Evolutionary conservation across 306 rosid species (phyloP).

Genomic region (Malus asiatica): DNA sequence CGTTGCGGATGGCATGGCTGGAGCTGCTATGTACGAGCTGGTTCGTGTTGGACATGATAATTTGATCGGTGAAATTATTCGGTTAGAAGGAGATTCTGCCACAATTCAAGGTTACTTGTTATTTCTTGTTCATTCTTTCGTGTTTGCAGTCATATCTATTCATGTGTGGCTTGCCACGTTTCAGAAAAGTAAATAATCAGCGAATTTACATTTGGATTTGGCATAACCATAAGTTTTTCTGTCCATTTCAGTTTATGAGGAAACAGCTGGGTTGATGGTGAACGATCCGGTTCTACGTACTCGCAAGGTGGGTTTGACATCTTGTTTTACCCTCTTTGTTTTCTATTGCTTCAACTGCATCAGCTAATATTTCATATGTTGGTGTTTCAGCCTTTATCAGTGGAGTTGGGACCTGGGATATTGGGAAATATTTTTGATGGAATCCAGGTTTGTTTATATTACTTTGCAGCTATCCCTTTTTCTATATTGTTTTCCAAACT

Average conservation of each 20-base stretch:
- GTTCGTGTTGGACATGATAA: constrained; percentile 94
- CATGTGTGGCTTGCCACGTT: background rate
- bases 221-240: background rate
- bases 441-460: constrained; percentile 68
- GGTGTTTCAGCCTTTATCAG: constrained; percentile 82
- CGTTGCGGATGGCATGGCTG: constrained; percentile 97
- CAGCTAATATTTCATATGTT: constrained; percentile 18
- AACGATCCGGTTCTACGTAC: constrained; percentile 95
- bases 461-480: constrained; percentile 3
- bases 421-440: constrained; percentile 97
- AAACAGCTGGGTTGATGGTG: constrained; percentile 91
- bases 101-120: constrained; percentile 77
- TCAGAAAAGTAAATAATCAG: background rate
- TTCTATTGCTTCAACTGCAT: constrained; percentile 7
- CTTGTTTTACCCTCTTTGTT: background rate
- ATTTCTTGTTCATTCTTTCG: background rate
- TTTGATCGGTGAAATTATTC: constrained; percentile 95
- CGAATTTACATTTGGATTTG: background rate
- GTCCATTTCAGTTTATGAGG: constrained; percentile 79
- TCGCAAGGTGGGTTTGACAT: constrained; percentile 54
- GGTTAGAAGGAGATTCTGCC: constrained; percentile 95
- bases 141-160: background rate
- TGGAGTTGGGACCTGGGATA: constrained; percentile 99
- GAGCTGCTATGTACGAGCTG: constrained; percentile 98
- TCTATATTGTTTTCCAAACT: background rate